Conservation (phyloP, 129 eudicot genomes). For the Pulicaria dysenterica region DNA sequence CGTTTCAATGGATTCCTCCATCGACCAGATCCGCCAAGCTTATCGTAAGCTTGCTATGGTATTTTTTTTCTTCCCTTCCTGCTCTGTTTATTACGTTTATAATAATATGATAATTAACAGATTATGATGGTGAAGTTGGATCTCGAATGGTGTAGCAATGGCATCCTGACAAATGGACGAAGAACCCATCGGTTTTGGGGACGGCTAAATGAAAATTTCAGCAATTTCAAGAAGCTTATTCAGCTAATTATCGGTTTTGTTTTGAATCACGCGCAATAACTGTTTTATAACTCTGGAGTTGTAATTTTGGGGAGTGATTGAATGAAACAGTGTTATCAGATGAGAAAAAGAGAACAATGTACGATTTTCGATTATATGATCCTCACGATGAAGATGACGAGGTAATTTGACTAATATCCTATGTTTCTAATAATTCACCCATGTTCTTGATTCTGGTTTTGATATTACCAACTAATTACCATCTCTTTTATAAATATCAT, state of each 20-base stretch:
- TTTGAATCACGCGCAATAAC: background rate
- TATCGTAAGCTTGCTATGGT: conserved; percentile 95
- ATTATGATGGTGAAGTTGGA: conserved; percentile 3
- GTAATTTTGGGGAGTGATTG: conserved; percentile 24
- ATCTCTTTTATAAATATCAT: background rate
- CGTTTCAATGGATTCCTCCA: conserved; percentile 48
- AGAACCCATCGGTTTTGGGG: conserved; percentile 46
- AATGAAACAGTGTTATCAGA: conserved; percentile 79
- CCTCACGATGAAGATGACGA: conserved; percentile 71
- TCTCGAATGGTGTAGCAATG: conserved; percentile 65
- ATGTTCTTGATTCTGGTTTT: background rate
- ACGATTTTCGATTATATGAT: conserved; percentile 76
- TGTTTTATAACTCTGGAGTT: background rate
- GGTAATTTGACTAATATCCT: conserved; percentile 36
- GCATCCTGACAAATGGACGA: conserved; percentile 93
- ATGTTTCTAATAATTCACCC: background rate
- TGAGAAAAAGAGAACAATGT: conserved; percentile 58
- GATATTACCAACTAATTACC: background rate
- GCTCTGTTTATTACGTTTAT: background rate
- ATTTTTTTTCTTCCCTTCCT: conserved; percentile 14
- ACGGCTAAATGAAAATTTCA: conserved; percentile 81
- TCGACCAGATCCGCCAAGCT: conserved; percentile 77
- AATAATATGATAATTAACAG: background rate
- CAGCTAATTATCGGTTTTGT: conserved; percentile 48
- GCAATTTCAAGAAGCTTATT: conserved; percentile 90